phyloP scores from a whole-genome alignment of 1,284 basidiomycete species.

The Sporisorium exsertum region DNA sequence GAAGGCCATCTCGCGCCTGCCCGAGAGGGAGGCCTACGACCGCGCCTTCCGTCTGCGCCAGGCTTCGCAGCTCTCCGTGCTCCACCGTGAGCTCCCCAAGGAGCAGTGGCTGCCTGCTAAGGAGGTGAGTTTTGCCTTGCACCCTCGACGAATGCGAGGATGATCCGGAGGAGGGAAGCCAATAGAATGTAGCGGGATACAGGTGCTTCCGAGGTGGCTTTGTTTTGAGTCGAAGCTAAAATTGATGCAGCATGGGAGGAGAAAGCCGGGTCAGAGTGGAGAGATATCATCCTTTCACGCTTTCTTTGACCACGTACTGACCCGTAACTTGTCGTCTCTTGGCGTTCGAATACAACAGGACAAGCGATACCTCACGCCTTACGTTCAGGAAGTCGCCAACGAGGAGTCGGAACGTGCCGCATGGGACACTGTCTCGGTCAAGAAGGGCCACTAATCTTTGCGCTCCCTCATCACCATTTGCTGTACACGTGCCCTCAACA shows the following conservation, averaged over 20 bases:
- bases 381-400: slow-evolving; percentile 79
- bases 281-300: no score
- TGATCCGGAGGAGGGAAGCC: no score
- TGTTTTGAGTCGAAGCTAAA: background rate
- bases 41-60: slow-evolving; percentile 89
- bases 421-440: slow-evolving; percentile 79
- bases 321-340: no score
- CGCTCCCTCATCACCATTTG: background rate
- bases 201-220: no score
- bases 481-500: background rate
- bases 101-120: slow-evolving; percentile 83
- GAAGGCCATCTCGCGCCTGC: slow-evolving; percentile 81
- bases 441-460: slow-evolving; percentile 52
- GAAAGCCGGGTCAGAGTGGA: no score
- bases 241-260: no score
- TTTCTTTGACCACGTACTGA: background rate
- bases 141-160: no score
- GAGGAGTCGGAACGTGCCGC: slow-evolving; percentile 83
- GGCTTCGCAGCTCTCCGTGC: slow-evolving; percentile 82
- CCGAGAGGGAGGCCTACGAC: slow-evolving; percentile 85
- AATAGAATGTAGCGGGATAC: no score
- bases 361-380: slow-evolving; percentile 86
- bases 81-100: slow-evolving; percentile 86
- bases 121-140: slow-evolving; percentile 77
- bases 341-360: slow-evolving; percentile 75